Conservation (phyloP, 768 basidiomycete species). For the Pleurotus eryngii region DNA sequence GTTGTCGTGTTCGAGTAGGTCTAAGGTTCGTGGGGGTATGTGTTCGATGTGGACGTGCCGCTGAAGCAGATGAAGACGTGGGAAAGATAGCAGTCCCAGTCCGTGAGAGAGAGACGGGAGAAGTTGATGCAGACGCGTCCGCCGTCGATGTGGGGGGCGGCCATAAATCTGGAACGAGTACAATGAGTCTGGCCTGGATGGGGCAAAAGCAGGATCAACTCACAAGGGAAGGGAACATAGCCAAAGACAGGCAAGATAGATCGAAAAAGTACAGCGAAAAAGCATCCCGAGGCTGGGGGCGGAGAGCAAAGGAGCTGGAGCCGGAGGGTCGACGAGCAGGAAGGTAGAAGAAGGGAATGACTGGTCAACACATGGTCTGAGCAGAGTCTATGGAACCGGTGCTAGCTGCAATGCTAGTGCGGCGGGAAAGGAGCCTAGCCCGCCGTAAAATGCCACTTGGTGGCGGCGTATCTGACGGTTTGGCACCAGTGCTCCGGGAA, state of each 20-base stretch:
- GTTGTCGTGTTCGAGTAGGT: neutral
- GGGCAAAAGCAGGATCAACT: neutral
- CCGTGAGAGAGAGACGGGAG: neutral
- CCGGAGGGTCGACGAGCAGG: neutral
- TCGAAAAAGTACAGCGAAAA: neutral
- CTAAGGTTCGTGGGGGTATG: neutral
- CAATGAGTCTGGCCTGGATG: neutral
- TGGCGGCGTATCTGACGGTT: neutral
- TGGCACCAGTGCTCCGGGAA: no score
- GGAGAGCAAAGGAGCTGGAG: neutral
- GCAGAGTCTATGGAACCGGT: neutral
- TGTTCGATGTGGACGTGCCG: neutral
- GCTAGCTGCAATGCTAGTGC: constrained; percentile 1
- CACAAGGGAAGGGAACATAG: constrained; percentile 7
- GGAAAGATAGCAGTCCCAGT: constrained; percentile 5
- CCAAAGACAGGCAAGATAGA: constrained; percentile 8
- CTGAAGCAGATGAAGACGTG: constrained; percentile 6
- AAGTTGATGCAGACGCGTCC: neutral
- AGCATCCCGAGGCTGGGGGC: neutral
- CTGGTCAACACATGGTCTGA: constrained; percentile 5
- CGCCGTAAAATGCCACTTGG: neutral
- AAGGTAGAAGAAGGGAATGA: neutral
- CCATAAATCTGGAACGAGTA: constrained; percentile 8
- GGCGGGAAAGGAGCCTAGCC: neutral
- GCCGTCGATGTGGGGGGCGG: constrained; percentile 14